Conservation (phyloP, 768 basidiomycete genomes). For the Multifurca ochricompacta region DNA sequence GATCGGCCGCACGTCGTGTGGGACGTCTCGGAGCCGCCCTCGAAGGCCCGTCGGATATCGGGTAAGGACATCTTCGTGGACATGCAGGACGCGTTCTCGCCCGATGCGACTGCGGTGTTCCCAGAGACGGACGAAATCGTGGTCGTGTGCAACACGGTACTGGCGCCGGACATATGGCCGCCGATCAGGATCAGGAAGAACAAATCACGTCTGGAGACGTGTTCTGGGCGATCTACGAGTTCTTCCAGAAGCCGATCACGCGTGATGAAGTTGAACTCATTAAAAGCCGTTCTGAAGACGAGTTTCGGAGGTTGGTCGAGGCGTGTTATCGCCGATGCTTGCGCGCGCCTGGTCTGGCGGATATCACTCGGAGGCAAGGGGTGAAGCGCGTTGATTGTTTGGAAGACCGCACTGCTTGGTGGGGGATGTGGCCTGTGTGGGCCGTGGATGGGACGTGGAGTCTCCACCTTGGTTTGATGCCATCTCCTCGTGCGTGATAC, state of each 20-base stretch:
- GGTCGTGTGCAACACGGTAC: constrained; percentile 5
- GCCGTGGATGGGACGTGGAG: constrained; percentile 11
- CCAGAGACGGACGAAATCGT: constrained; percentile 8
- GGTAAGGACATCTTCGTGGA: constrained; percentile 15
- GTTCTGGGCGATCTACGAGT: constrained; percentile 18
- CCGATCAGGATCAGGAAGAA: constrained; percentile 10
- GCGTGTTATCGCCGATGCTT: constrained; percentile 11
- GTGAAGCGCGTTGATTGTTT: constrained; percentile 18
- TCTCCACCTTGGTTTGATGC: constrained; percentile 8
- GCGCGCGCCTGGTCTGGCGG: constrained; percentile 7
- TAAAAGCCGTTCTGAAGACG: background rate
- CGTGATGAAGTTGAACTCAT: constrained; percentile 5
- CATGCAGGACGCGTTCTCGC: constrained; percentile 10
- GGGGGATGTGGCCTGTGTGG: constrained; percentile 11
- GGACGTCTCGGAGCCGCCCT: constrained; percentile 15
- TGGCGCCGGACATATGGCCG: constrained; percentile 8
- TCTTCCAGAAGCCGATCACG: constrained; percentile 12
- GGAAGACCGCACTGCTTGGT: constrained; percentile 8
- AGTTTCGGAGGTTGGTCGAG: constrained; percentile 1
- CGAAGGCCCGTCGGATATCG: constrained; percentile 11
- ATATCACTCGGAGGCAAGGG: constrained; percentile 14
- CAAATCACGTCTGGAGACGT: constrained; percentile 14
- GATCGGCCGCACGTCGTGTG: constrained; percentile 14
- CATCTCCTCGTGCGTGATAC: constrained; percentile 7
- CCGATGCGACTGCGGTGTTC: constrained; percentile 11